phyloP scores from a whole-genome alignment of 371 early-diverging fungal genomes.

The Mortierella sp. region DNA sequence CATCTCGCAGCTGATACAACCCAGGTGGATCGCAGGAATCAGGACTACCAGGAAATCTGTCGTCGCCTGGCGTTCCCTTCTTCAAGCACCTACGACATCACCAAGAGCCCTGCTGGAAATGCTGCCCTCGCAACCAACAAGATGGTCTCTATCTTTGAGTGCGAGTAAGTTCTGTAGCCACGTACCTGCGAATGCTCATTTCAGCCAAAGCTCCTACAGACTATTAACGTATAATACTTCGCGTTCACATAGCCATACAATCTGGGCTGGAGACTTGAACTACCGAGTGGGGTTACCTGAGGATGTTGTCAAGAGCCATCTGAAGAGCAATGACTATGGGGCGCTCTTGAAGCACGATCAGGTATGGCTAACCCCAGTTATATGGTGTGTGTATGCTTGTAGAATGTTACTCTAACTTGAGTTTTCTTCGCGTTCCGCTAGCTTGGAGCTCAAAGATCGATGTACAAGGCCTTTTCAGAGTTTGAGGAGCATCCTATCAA shows the following conservation, averaged over 20 bases:
- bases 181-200: not conserved
- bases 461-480: constrained; percentile 72
- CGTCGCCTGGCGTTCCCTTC: constrained; percentile 76
- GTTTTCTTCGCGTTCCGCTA: not conserved
- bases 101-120: constrained; percentile 46
- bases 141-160: constrained; percentile 72
- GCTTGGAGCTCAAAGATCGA: constrained; percentile 38
- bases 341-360: constrained; percentile 79
- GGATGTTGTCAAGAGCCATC: constrained; percentile 65
- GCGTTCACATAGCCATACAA: constrained; percentile 70
- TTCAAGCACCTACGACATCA: constrained; percentile 58
- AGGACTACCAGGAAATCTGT: constrained; percentile 88
- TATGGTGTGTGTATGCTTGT: not conserved
- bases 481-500: constrained; percentile 85
- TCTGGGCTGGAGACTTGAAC: constrained; percentile 97
- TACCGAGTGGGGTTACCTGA: constrained; percentile 85
- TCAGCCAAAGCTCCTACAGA: not conserved
- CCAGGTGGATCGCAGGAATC: constrained; percentile 87
- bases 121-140: constrained; percentile 29
- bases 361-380: constrained; percentile 53
- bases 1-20: constrained; percentile 91
- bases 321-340: constrained; percentile 68
- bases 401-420: no score
- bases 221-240: not conserved
- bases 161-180: constrained; percentile 65